Conservation (phyloP, 768 basidiomycete species). For the Russula compacta region DNA sequence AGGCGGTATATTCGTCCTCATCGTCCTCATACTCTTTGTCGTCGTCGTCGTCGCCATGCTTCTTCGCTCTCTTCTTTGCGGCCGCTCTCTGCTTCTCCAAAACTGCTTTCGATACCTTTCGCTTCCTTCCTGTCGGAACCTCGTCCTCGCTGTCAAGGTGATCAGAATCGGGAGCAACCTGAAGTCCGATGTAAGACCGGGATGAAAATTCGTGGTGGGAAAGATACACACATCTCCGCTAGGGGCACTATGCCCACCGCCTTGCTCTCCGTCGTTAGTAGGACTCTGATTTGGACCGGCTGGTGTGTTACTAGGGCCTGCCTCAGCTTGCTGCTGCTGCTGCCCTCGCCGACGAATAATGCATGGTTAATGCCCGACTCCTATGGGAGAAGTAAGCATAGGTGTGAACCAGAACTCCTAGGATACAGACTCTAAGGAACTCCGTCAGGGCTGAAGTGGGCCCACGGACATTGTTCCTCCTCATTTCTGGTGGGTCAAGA, state of each 20-base stretch:
- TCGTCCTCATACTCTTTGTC: constrained; percentile 35
- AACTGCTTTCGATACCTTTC: constrained; percentile 19
- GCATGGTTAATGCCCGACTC: constrained; percentile 44
- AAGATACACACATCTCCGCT: not conserved
- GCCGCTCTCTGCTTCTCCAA: constrained; percentile 27
- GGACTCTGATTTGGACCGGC: constrained; percentile 14
- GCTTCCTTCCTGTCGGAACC: constrained; percentile 17
- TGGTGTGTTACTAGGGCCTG: constrained; percentile 35
- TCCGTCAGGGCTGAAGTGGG: constrained; percentile 80
- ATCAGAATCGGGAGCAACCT: constrained; percentile 19
- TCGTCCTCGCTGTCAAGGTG: constrained; percentile 10
- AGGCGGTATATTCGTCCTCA: constrained; percentile 59
- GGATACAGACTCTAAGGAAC: constrained; percentile 53
- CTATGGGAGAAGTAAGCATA: constrained; percentile 22
- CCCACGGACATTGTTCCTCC: constrained; percentile 57
- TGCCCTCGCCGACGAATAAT: constrained; percentile 32
- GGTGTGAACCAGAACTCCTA: too few relatives aligned
- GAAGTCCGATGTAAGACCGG: not conserved
- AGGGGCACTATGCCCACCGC: constrained; percentile 15
- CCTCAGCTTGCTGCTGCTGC: constrained; percentile 31
- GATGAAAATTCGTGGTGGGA: not conserved
- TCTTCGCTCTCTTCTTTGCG: constrained; percentile 22
- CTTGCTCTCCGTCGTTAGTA: constrained; percentile 19
- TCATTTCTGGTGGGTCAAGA: not conserved
- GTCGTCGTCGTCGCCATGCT: constrained; percentile 36